Evolutionary conservation across 2,329 filamentous ascomycete genomes (phyloP), one percentile per base, ranked within the genome.

Genomic region (Neonectria punicea): DNA sequence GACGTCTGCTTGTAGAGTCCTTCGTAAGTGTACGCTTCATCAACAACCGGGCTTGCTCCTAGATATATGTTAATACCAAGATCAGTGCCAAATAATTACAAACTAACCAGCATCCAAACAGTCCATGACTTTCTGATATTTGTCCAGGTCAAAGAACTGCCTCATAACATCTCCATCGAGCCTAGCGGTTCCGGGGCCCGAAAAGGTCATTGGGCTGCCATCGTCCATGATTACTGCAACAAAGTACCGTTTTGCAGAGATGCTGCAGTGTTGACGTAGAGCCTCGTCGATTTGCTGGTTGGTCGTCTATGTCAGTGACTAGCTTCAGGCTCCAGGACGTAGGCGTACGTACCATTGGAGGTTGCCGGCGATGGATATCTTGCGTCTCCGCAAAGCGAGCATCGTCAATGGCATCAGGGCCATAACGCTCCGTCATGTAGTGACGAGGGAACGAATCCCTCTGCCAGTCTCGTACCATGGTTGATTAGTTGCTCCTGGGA

Each of bases 221-320:
- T 85, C 83, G 30, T 86, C 83, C 39, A 81, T 77, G 44, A 86
- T 77, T 2, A 81, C 82, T 11, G 83, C 85, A 36, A 89, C 79
- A 67, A 89, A 87, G 72, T 84, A 89, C 65, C 79, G 79, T 56
- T 82, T 80, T 11, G 82, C 82, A 2, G 83, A 81, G 50, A 89
- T 85, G 41, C 82, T 80, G 68, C 86, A 88, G 44, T 85, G 79
- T 53, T 86, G 82, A 16, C 83, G 80, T 11, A 89, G 76, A 28
- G 84, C 85, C 65, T 83, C 80, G 36, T 83, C 82, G 36, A 89
- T 86, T 70, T 84, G 77, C 84, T 86, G 63, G 25, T 36, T n/a
- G 46, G 16, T 28, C 43, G 14, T n/a, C 3, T 14, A 28, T 11
- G 56, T 74, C 46, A 74, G 70, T 46, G n/a, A 44, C 9, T 51